Percentiles rank a stretch among this genome's conserved stretches.
Conservation (phyloP, 73 alveolate genomes). For the Blepharisma stoltei region DNA sequence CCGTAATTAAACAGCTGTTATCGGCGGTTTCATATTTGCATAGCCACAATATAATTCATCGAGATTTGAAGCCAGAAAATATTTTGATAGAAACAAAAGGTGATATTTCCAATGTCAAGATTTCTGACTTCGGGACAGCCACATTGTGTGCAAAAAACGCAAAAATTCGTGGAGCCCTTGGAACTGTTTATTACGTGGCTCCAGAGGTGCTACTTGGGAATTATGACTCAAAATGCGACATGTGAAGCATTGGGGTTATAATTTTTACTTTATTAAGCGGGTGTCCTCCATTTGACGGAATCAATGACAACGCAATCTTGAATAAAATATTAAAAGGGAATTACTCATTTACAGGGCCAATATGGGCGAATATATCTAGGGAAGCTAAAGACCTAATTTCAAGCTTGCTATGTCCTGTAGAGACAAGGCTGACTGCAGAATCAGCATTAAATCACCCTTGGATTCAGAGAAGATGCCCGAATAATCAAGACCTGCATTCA, state of each 20-base stretch:
- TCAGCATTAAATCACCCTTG: constrained; percentile 81
- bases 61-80: constrained; percentile 35
- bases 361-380: constrained; percentile 54
- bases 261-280: neutral
- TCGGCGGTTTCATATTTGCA: constrained; percentile 26
- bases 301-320: constrained; percentile 24
- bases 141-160: constrained; percentile 13
- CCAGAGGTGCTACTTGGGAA: constrained; percentile 7
- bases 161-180: constrained; percentile 15
- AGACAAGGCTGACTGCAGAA: constrained; percentile 58
- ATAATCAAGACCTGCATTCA: neutral
- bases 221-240: constrained; percentile 18
- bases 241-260: neutral
- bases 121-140: constrained; percentile 30
- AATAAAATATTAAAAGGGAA: constrained; percentile 35
- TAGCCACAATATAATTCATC: constrained; percentile 1
- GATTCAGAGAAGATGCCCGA: constrained; percentile 38
- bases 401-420: constrained; percentile 58
- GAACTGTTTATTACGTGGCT: constrained; percentile 27
- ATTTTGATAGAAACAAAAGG: neutral
- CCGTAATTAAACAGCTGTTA: constrained; percentile 27
- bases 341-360: constrained; percentile 9
- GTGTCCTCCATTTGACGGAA: constrained; percentile 22
- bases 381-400: constrained; percentile 70
- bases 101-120: neutral